Base-by-base conservation (phyloP, 1,139 yeast genomes). In the Hemisphaericaspora xylofermentans region DNA sequence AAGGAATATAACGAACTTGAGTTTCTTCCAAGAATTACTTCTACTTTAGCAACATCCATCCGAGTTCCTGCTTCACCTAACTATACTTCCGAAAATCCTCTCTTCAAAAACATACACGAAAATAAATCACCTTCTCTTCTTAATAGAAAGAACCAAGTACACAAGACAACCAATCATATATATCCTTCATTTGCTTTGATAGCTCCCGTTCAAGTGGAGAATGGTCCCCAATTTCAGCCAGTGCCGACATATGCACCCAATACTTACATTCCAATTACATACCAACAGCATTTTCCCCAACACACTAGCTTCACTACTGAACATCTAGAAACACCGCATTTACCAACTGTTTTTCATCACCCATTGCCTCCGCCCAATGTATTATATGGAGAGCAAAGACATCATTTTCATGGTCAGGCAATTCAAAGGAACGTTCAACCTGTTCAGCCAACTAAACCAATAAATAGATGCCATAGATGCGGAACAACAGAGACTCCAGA, bases 401-500 rank as follows among this genome's bases (percentile, higher is more conserved):
- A 43, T 35, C 46, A 49, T 33, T 21, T 14, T 7, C 50, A 43
- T 26, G 35, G 33, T 6, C 31, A 13, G 17, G 22, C 7, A 2
- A 4, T 3, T 10, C 12, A 4, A 7, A 30, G 17, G 12, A n/a
- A 27, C 8, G 18, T 7, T 7, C 43, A 41, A 8, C 34, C 31
- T 9, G 26, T 19, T 2, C 13, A 25, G 12, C 39, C 33, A 29
- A 63, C 65, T 42, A 66, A 66, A 45, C 70, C 71, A 9, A 55
- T 58, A 26, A 66, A 68, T 45, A 64, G 61, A 49, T 63, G 68
- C 45, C 68, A 63, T 38, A 51, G 68, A 48, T 88, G 96, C 60
- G 86, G 84, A 16, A 82, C 86, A n/a, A 75, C 78, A 2, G 88
- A 83, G 46, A 88, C 96, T 1, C 95, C 96, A 1, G 96, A 88